Evolutionary conservation across 805 yeast genomes (phyloP), one percentile per base, ranked within the genome.

Genomic region (Isabelozyma gotoi): DNA sequence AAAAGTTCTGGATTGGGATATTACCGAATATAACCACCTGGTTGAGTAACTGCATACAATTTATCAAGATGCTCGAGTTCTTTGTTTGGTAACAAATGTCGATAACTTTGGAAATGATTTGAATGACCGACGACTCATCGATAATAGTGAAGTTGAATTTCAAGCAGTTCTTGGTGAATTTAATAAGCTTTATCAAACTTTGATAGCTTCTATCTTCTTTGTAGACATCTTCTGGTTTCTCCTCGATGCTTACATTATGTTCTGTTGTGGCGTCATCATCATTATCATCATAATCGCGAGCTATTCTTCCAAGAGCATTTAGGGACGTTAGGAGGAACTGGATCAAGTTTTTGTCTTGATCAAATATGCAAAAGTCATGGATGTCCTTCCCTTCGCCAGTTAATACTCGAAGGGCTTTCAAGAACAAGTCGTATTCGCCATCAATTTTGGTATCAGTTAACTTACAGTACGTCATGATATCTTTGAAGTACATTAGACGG

Each of bases 401-500:
- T 38, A 81, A 64, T 1, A 61, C 53, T 31, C 61, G 60, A 31
- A 85, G 53, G 4, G 81, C 80, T 7, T 54, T 49, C 20, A 84
- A 55, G 39, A 81, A 78, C 15, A 74, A 52, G 36, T 73, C 78
- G 47, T 79, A 73, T 48, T 82, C 84, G 2, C 74, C 74, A 42
- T 80, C 80, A 12, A 73, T 49, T 12, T 54, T 45, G 47, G 51
- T 31, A 2, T 56, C 62, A 5, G 68, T 50, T 14, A 71, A 54
- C 18, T 55, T 53, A 45, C 83, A 75, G 45, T 61, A 73, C 3
- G 55, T 51, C 27, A 78, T 60, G 1, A 87, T 76, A 39, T 83
- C 85, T 43, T 76, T 69, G 59, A 82, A 88, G 60, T 82, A 85
- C 41, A 76, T 67, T 40, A 82, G 55, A 39, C 76, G 65, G 6